Percentiles rank a stretch among this genome's conserved stretches.
Evolutionary conservation across 2,329 filamentous ascomycete species (phyloP).

Genomic region (Helotiales sp.): DNA sequence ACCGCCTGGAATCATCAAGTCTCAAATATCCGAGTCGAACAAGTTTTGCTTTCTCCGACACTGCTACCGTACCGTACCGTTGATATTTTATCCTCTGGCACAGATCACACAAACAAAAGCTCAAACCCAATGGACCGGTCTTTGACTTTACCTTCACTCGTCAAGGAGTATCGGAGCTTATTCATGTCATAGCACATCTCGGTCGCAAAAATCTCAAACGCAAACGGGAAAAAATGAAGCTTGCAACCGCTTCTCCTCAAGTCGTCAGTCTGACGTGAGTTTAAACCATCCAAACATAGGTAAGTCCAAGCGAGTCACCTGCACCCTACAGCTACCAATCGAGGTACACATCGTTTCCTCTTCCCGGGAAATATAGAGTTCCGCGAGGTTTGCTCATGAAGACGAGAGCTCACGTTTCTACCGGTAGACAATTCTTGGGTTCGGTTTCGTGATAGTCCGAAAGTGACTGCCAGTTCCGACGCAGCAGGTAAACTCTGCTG

Average conservation of each 20-base stretch:
- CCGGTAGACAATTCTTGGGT: background rate
- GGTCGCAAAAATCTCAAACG: background rate
- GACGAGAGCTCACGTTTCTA: background rate
- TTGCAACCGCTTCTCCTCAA: background rate
- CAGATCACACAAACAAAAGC: background rate
- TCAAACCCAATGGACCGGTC: background rate
- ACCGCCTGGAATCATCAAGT: background rate
- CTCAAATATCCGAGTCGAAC: background rate
- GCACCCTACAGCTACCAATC: background rate
- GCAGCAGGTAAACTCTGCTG: background rate
- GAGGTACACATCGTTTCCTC: background rate
- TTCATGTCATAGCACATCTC: background rate
- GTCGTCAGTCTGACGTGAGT: background rate
- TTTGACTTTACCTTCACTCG: background rate
- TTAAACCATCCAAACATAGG: background rate
- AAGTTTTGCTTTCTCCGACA: background rate
- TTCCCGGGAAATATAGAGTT: background rate
- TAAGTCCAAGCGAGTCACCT: background rate
- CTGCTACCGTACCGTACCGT: background rate
- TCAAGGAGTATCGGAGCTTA: background rate
- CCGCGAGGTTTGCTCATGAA: background rate
- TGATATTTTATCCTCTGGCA: background rate
- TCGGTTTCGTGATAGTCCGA: background rate
- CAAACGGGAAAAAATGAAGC: background rate
- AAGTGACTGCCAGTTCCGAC: background rate